Evolutionary conservation across 768 basidiomycete genomes (phyloP).

Genomic region (Floccularia luteovirens): DNA sequence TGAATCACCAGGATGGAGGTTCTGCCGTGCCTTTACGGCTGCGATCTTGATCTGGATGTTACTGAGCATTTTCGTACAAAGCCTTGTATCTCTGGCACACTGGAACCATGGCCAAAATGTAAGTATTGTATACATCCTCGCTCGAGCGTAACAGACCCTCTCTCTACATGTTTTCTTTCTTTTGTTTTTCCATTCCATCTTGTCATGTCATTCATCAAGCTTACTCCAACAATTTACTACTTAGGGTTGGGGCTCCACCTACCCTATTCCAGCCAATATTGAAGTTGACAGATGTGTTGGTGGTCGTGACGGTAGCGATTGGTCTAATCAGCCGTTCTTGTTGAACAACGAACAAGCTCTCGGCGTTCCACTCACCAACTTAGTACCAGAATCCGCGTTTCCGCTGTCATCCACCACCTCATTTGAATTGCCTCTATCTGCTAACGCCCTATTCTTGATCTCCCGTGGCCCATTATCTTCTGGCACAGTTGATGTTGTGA

Average conservation of each 20-base stretch:
- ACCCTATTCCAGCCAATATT: conserved; percentile 11
- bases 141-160: background rate
- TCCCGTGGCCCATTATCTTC: conserved; percentile 17
- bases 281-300: conserved; percentile 10
- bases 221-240: background rate
- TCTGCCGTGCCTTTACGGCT: conserved; percentile 3
- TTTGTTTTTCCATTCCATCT: background rate
- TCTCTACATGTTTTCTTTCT: background rate
- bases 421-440: conserved; percentile 15
- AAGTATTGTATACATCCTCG: background rate
- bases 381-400: too few relatives aligned
- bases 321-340: background rate
- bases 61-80: background rate
- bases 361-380: background rate
- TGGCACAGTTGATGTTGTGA: conserved; percentile 17
- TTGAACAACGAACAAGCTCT: background rate
- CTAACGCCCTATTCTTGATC: conserved; percentile 19
- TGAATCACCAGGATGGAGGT: background rate
- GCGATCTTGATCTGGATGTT: conserved; percentile 4
- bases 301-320: conserved; percentile 6
- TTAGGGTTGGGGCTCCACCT: background rate
- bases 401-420: conserved; percentile 2
- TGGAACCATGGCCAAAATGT: conserved; percentile 1
- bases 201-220: background rate
- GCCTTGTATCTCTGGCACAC: conserved; percentile 1